These are phyloP conservation scores for Diutina scorzettiae DNA, from an alignment of 1,139 yeast genomes.

Conservation along the genomic window DNA sequence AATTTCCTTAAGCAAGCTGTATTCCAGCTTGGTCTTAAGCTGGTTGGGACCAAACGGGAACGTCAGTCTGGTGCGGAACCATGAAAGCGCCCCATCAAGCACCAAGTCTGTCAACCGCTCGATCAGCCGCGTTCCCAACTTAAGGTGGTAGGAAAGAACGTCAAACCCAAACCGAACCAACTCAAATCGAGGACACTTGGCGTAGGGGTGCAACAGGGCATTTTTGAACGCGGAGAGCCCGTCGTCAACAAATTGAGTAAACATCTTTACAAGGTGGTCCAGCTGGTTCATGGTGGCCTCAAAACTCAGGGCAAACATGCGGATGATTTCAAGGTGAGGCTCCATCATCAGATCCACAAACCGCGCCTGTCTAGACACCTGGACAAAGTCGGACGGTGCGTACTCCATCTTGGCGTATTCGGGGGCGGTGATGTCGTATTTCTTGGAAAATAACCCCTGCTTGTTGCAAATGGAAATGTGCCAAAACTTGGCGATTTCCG, in stretches of 20 bases:
- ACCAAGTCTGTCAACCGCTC: conserved; percentile 37
- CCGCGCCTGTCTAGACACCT: conserved; percentile 41
- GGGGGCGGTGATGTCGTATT: conserved; percentile 47
- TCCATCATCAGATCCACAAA: conserved; percentile 42
- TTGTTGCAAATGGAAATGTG: conserved; percentile 47
- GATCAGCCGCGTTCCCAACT: conserved; percentile 35
- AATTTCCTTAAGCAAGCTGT: conserved; percentile 42
- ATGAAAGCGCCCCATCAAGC: conserved; percentile 56
- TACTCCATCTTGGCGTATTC: conserved; percentile 77
- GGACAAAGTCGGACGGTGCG: conserved; percentile 65
- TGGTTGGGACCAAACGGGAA: conserved; percentile 84
- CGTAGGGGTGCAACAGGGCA: conserved; percentile 76
- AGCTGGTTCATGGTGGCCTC: conserved; percentile 72
- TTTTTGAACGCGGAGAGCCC: conserved; percentile 43
- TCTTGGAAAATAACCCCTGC: conserved; percentile 57
- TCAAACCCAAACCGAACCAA: conserved; percentile 58
- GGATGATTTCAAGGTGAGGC: conserved; percentile 61
- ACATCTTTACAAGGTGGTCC: conserved; percentile 55
- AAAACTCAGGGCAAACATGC: conserved; percentile 67
- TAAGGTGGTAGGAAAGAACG: conserved; percentile 44
- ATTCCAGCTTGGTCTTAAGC: conserved; percentile 60
- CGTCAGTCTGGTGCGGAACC: conserved; percentile 57
- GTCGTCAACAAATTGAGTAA: conserved; percentile 47
- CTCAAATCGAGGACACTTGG: conserved; percentile 68
- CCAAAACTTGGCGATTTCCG: conserved; percentile 62